phyloP scores from a whole-genome alignment of 2,329 filamentous ascomycete genomes.

The Incumbomyces lentus region DNA sequence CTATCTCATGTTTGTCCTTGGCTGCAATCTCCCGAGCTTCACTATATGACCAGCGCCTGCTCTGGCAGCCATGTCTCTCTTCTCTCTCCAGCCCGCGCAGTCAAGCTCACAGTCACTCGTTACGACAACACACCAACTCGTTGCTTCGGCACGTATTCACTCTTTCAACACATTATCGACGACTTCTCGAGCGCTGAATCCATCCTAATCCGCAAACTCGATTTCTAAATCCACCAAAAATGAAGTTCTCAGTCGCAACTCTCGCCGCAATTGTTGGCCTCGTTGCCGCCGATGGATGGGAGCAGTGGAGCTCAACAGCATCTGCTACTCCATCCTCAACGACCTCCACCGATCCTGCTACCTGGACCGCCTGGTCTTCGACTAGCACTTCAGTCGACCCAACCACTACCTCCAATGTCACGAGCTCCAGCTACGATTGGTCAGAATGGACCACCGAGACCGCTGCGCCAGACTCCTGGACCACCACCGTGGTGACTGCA shows the following conservation, averaged over 20 bases:
- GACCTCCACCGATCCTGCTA: conserved; percentile 4
- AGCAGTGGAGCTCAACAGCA: conserved; percentile 8
- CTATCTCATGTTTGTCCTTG: background rate
- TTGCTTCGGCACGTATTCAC: conserved; percentile 12
- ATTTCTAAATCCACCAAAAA: conserved; percentile 13
- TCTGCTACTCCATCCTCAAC: conserved; percentile 4
- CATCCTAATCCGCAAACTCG: conserved; percentile 11
- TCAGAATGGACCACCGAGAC: conserved; percentile 14
- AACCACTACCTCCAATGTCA: conserved; percentile 5
- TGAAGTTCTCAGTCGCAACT: conserved; percentile 18
- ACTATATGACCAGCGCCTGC: conserved; percentile 4
- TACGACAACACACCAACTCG: conserved; percentile 7
- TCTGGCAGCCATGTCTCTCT: background rate
- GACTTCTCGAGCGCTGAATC: conserved; percentile 9
- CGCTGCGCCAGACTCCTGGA: conserved; percentile 12
- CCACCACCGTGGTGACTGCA: conserved; percentile 19
- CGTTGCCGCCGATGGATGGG: conserved; percentile 11
- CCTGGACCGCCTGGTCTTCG: conserved; percentile 8
- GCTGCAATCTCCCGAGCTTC: conserved; percentile 6
- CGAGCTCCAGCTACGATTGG: conserved; percentile 12
- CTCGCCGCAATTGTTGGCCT: conserved; percentile 12
- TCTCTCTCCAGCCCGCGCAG: conserved; percentile 5
- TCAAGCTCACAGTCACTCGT: conserved; percentile 7
- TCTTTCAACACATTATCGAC: conserved; percentile 15
- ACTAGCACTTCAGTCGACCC: background rate